phyloP scores from a whole-genome alignment of 805 yeast species.

The Schizosaccharomyces lindneri region DNA sequence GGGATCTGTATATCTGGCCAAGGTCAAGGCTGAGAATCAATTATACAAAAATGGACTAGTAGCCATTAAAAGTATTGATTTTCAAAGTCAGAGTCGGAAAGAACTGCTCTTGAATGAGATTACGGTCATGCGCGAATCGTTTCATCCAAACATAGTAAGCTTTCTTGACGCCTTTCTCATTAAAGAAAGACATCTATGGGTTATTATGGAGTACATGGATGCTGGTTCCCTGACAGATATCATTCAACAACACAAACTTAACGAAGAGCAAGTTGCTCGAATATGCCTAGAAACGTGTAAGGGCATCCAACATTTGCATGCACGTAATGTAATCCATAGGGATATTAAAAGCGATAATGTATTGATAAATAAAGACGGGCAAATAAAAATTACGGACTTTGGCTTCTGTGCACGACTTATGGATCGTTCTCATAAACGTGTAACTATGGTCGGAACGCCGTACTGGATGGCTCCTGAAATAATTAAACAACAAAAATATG shows the following conservation, averaged over 20 bases:
- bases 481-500: conserved; percentile 55
- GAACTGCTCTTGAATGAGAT: conserved; percentile 90
- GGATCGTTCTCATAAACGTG: conserved; percentile 45
- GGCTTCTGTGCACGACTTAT: conserved; percentile 65
- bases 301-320: conserved; percentile 79
- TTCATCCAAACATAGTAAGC: conserved; percentile 84
- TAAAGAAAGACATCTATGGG: conserved; percentile 71
- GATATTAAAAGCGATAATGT: conserved; percentile 95
- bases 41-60: conserved; percentile 30
- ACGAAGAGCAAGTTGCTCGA: conserved; percentile 75
- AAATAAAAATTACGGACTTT: conserved; percentile 86
- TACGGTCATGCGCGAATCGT: conserved; percentile 85
- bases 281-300: conserved; percentile 49
- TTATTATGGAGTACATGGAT: conserved; percentile 98
- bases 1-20: conserved; percentile 56
- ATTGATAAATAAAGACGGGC: conserved; percentile 52
- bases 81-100: conserved; percentile 74
- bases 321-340: conserved; percentile 79
- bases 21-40: conserved; percentile 10
- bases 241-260: conserved; percentile 61
- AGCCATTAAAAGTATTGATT: conserved; percentile 90
- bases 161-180: conserved; percentile 74
- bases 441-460: conserved; percentile 74
- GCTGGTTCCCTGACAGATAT: conserved; percentile 95
- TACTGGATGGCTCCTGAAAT: conserved; percentile 87